A percentile compares a stretch with the other conserved stretches of the same genome.
Conservation (phyloP, 768 basidiomycete species). For the Dioszegia hungarica region DNA sequence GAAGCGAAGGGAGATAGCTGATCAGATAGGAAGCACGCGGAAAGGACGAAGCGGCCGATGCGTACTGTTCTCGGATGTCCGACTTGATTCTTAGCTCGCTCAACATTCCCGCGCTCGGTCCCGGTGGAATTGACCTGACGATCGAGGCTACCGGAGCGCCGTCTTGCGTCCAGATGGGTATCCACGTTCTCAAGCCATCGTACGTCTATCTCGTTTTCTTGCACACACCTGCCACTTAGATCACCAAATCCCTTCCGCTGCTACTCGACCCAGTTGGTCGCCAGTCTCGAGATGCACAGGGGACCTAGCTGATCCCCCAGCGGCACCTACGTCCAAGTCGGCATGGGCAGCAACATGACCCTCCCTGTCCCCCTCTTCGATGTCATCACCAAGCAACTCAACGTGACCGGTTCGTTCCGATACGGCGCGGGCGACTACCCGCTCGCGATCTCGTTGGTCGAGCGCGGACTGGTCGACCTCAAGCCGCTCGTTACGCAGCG, state of each 20-base stretch:
- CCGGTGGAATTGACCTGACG: conserved; percentile 70
- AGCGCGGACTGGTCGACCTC: conserved; percentile 75
- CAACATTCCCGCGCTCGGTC: conserved; percentile 64
- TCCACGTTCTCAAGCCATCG: conserved; percentile 61
- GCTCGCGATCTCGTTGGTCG: conserved; percentile 76
- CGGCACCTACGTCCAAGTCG: conserved; percentile 38
- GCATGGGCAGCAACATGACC: conserved; percentile 53
- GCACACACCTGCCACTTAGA: no score
- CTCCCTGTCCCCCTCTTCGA: conserved; percentile 65
- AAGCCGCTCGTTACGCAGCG: conserved; percentile 85
- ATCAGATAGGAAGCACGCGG: conserved; percentile 50
- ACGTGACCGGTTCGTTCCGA: conserved; percentile 80
- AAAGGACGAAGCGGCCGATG: conserved; percentile 48
- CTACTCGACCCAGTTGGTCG: no score
- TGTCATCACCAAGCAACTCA: conserved; percentile 71
- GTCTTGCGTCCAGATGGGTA: conserved; percentile 77
- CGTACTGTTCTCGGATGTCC: conserved; percentile 47
- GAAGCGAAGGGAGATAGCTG: neutral
- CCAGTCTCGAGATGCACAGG: no score
- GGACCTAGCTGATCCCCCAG: conserved; percentile 4
- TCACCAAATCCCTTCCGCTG: no score
- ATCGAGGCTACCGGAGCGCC: conserved; percentile 90
- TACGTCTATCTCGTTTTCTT: conserved; percentile 5
- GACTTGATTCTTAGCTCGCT: conserved; percentile 61
- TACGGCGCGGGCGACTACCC: conserved; percentile 48